Percentiles rank a stretch among this genome's conserved stretches.
These are phyloP conservation scores for Tricholoma matsutake DNA, from an alignment of 768 basidiomycete species.

Conservation along the genomic window DNA sequence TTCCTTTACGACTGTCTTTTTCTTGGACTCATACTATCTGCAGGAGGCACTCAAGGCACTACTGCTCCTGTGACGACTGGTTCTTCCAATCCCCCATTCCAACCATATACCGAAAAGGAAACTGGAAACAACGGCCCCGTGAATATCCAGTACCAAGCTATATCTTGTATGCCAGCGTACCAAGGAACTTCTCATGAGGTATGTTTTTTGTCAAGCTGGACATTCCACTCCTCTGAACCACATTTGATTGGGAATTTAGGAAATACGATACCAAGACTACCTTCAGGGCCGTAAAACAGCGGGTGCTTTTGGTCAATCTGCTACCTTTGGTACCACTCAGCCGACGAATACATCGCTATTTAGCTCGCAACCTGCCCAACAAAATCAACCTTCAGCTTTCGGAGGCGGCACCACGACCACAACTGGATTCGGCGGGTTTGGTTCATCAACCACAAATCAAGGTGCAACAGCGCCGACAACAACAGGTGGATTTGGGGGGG, in stretches of 20 bases:
- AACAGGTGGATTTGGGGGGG: constrained; percentile 37
- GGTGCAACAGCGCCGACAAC: constrained; percentile 24
- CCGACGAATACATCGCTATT: constrained; percentile 43
- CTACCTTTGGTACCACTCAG: constrained; percentile 45
- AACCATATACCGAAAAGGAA: constrained; percentile 65
- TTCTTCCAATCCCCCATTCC: constrained; percentile 62
- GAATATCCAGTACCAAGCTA: constrained; percentile 75
- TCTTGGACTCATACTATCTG: constrained; percentile 2
- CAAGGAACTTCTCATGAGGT: constrained; percentile 77
- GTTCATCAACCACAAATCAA: constrained; percentile 23
- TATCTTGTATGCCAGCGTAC: constrained; percentile 78
- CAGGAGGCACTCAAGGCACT: constrained; percentile 25
- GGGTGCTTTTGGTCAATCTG: constrained; percentile 54
- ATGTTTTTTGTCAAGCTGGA: constrained; percentile 17
- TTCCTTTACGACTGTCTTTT: constrained; percentile 5
- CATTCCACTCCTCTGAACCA: neutral
- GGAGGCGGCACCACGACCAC: constrained; percentile 36
- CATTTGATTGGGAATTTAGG: constrained; percentile 36
- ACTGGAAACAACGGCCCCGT: constrained; percentile 31
- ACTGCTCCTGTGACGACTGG: constrained; percentile 64
- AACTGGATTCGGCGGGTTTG: constrained; percentile 45
- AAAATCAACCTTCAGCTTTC: constrained; percentile 29
- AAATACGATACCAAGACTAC: constrained; percentile 77
- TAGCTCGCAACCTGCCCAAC: constrained; percentile 44
- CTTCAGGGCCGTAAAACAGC: constrained; percentile 71